Evolutionary conservation across 2,329 filamentous ascomycete genomes (phyloP), one percentile per base, ranked within the genome.

Genomic region (Madurella mycetomatis): DNA sequence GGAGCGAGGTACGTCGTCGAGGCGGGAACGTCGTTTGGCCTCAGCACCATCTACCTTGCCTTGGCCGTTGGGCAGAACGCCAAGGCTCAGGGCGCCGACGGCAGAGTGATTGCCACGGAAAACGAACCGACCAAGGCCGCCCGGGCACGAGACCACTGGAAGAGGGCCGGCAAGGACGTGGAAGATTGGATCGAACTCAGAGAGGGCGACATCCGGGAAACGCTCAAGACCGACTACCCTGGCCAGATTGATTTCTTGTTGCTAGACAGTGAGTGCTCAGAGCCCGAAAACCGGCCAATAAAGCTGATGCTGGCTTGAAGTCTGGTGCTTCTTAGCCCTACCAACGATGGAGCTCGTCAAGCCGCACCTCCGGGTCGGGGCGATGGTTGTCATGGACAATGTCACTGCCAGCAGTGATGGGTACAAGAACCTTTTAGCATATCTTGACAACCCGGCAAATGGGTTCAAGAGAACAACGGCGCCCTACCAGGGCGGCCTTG

Each of bases 41-140:
- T 86, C 1, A 82, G 77, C 53, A 85, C 82, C 0, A 82, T 85
- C 43, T 86, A 84, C 55, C 73, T 85, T 1, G 80, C 82, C 0
- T 69, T 85, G 2, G 83, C 81, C 0, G 78, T 80, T 0, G 72
- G 72, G 0, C 72, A 79, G 51, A 83, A 79, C 54, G 66, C 12
- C 49, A 65, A 50, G 15, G 62, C 41, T 30, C 39, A 2, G 49
- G 48, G 7, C 48, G 46, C 32, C 1, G 41, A 37, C 1, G 77
- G 73, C 0, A 73, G 60, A 40, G 81, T 86, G 0, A 79, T 85
- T 62, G 82, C 76, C 0, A 86, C 83, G 0, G 83, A 86, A 66
- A 77, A 83, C 25, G 83, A 86, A 63, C 64, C 69, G 0, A 64
- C 61, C 5, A 86, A 85, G 66, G 80, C 80, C 0, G 68, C 59